Evolutionary conservation across 2,329 filamentous ascomycete genomes (phyloP).

Genomic region (Botrytis tulipae): DNA sequence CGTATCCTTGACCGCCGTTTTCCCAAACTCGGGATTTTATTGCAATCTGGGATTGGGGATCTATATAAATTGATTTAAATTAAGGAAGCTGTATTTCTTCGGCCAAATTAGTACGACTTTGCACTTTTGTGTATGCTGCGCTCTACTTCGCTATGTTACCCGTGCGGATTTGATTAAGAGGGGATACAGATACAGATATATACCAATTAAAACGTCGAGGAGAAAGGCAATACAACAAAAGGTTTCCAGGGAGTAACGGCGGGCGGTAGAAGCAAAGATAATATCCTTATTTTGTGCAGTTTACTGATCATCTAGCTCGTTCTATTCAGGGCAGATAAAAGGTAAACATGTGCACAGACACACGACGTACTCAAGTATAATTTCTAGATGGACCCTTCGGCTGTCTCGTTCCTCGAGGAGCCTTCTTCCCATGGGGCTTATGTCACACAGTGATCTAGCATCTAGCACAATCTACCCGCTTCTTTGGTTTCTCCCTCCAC

Average conservation of each 20-base stretch:
- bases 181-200: neutral
- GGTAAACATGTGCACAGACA: neutral
- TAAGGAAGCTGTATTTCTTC: neutral
- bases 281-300: neutral
- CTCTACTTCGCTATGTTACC: neutral
- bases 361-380: too few relatives aligned
- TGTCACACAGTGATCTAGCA: neutral
- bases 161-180: neutral
- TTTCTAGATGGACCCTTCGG: neutral
- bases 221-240: neutral
- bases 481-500: neutral
- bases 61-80: slow-evolving; percentile 1
- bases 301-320: neutral
- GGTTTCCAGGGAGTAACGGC: neutral
- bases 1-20: slow-evolving; percentile 5
- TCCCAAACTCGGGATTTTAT: slow-evolving; percentile 4
- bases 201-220: neutral
- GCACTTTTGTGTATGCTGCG: neutral
- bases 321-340: neutral
- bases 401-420: neutral
- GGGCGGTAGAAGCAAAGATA: neutral
- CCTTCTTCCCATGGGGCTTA: neutral
- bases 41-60: neutral
- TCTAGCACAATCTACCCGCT: neutral
- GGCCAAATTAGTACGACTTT: neutral